Conservation (phyloP, 495 filamentous ascomycete genomes). For the Aspergillus carlsbadensis region DNA sequence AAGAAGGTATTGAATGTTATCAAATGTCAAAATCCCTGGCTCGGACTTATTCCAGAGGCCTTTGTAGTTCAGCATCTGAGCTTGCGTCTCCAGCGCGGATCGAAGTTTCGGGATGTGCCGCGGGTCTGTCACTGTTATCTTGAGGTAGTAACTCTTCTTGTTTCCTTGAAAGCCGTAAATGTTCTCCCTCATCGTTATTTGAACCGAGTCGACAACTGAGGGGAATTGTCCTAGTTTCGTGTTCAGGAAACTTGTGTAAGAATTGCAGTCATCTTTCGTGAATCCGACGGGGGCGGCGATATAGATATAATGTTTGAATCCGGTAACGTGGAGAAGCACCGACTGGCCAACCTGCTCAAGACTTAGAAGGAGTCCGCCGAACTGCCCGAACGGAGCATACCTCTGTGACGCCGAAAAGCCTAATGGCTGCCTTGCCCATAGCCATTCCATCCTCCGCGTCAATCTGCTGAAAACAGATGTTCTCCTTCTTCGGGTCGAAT, state of each 20-base stretch:
- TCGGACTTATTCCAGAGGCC: constrained; percentile 78
- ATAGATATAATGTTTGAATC: constrained; percentile 95
- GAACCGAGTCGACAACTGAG: constrained; percentile 67
- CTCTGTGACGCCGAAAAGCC: constrained; percentile 97
- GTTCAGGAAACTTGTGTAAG: constrained; percentile 77
- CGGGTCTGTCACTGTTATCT: constrained; percentile 87
- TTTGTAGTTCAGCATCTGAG: constrained; percentile 73
- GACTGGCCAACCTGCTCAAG: constrained; percentile 72
- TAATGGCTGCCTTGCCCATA: constrained; percentile 67
- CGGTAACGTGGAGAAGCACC: constrained; percentile 90
- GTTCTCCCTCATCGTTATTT: constrained; percentile 80
- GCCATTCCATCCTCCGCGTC: constrained; percentile 88
- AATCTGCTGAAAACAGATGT: constrained; percentile 89
- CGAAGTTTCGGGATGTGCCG: constrained; percentile 75
- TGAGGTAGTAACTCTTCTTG: constrained; percentile 85
- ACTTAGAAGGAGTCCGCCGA: not conserved
- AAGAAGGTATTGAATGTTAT: constrained; percentile 91
- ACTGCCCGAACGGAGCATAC: constrained; percentile 33
- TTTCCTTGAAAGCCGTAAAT: constrained; percentile 93
- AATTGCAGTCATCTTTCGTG: constrained; percentile 67
- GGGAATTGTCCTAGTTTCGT: constrained; percentile 62
- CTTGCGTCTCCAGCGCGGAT: constrained; percentile 65
- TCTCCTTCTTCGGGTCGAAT: constrained; percentile 70
- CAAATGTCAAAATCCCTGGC: constrained; percentile 76
- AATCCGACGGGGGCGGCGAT: constrained; percentile 86